Percentiles rank a stretch among this genome's conserved stretches.
Evolutionary conservation across 2,329 filamentous ascomycete species (phyloP).

Genomic region (Tolypocladium nubicola): DNA sequence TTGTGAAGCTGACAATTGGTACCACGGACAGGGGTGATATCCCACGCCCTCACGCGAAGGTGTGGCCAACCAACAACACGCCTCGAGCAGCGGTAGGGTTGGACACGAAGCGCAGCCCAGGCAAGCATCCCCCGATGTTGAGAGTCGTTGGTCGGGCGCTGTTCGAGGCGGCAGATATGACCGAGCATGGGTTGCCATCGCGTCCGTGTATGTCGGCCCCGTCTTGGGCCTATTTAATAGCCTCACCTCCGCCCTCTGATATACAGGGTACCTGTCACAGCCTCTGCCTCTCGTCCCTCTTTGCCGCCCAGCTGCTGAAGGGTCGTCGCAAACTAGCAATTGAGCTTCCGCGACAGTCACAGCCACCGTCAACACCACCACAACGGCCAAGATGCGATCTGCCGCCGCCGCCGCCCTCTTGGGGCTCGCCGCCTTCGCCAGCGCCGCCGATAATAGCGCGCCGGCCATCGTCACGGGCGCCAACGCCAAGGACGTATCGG

Average conservation of each 20-base stretch:
- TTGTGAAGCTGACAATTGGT: no score
- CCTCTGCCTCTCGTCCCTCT: neutral
- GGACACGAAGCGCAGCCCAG: no score
- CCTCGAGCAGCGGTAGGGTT: neutral
- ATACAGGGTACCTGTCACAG: neutral
- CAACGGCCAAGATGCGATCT: conserved; percentile 1
- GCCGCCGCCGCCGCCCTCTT: neutral
- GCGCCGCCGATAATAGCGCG: neutral
- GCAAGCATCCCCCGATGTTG: no score
- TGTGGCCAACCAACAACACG: neutral
- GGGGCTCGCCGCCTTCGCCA: neutral
- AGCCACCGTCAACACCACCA: neutral
- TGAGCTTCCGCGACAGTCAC: neutral
- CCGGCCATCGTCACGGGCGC: neutral
- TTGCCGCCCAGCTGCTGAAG: neutral
- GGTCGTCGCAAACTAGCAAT: neutral
- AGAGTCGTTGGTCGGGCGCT: no score
- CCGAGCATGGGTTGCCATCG: neutral
- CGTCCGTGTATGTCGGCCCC: neutral
- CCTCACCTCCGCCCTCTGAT: neutral
- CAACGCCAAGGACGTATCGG: conserved; percentile 1
- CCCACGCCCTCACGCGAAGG: neutral
- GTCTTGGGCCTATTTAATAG: neutral
- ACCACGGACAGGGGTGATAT: neutral
- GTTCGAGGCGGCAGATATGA: neutral